Evolutionary conservation across 192 early-diverging fungal species (phyloP).

Genomic region (Coemansia aciculifera): DNA sequence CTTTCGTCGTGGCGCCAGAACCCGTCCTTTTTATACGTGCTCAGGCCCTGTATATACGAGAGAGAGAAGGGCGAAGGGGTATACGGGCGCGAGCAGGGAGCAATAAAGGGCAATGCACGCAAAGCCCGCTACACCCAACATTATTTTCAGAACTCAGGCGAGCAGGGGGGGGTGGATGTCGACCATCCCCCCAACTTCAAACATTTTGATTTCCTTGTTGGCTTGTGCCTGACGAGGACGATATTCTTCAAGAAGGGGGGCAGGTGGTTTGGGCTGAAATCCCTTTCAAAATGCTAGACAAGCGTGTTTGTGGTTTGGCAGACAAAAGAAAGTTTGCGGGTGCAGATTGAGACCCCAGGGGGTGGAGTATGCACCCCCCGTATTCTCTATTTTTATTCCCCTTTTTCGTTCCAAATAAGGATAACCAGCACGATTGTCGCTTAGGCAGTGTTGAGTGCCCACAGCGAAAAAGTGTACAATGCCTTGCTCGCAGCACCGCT

Average conservation of each 20-base stretch:
- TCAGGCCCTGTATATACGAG: neutral
- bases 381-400: neutral
- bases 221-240: neutral
- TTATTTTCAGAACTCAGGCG: too few species aligned
- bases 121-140: too few species aligned
- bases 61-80: neutral
- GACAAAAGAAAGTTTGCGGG: too few species aligned
- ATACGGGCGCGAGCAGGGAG: neutral
- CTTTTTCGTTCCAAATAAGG: neutral
- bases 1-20: neutral
- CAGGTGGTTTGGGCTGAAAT: neutral
- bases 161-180: neutral
- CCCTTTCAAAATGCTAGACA: neutral
- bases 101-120: neutral
- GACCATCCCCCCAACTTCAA: too few species aligned
- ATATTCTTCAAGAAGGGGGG: neutral
- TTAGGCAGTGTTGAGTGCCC: too few species aligned
- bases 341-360: too few species aligned
- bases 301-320: too few species aligned
- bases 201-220: too few species aligned
- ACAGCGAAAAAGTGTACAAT: too few species aligned
- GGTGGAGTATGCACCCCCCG: neutral
- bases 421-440: neutral
- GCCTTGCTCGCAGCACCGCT: neutral
- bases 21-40: neutral